Percentiles rank a stretch among this genome's conserved stretches.
Conservation (phyloP, 805 yeast genomes). For the Lipomyces lipofer region DNA sequence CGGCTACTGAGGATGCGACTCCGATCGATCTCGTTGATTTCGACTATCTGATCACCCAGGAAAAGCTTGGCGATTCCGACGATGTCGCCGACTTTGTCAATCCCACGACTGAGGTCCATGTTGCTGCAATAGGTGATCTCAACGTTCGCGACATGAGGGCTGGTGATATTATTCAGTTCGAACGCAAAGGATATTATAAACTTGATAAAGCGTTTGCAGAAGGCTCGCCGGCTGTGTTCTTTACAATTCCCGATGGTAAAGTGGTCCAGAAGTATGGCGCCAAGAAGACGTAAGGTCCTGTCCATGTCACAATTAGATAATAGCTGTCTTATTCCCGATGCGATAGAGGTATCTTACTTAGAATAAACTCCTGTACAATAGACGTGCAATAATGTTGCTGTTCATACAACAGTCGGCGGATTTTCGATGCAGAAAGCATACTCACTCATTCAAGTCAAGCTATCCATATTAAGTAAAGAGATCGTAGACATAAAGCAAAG, state of each 20-base stretch:
- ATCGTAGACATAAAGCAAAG: too few species aligned
- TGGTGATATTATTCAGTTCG: slow-evolving; percentile 90
- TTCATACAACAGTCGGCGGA: too few species aligned
- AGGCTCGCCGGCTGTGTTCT: slow-evolving; percentile 72
- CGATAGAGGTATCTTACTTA: not conserved
- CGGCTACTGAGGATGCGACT: slow-evolving; percentile 70
- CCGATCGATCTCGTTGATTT: slow-evolving; percentile 83
- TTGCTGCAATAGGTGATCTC: slow-evolving; percentile 74
- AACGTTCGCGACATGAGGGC: slow-evolving; percentile 74
- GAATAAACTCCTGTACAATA: too few species aligned
- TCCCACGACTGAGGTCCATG: slow-evolving; percentile 79
- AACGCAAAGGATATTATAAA: slow-evolving; percentile 94
- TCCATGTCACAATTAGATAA: not conserved
- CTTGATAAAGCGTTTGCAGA: slow-evolving; percentile 59
- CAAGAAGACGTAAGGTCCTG: slow-evolving; percentile 48
- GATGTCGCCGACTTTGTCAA: slow-evolving; percentile 90
- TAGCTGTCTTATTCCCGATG: not conserved
- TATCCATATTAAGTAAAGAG: too few species aligned
- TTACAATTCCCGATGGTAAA: slow-evolving; percentile 96
- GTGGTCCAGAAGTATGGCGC: slow-evolving; percentile 73
- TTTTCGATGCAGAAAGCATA: too few species aligned
- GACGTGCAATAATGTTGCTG: too few species aligned
- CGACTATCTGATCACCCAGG: slow-evolving; percentile 93
- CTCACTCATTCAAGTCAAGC: too few species aligned
- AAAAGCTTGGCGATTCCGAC: slow-evolving; percentile 91